Evolutionary conservation across 1,284 basidiomycete genomes (phyloP), one percentile per base, ranked within the genome.

Genomic region (Trametes versicolor): DNA sequence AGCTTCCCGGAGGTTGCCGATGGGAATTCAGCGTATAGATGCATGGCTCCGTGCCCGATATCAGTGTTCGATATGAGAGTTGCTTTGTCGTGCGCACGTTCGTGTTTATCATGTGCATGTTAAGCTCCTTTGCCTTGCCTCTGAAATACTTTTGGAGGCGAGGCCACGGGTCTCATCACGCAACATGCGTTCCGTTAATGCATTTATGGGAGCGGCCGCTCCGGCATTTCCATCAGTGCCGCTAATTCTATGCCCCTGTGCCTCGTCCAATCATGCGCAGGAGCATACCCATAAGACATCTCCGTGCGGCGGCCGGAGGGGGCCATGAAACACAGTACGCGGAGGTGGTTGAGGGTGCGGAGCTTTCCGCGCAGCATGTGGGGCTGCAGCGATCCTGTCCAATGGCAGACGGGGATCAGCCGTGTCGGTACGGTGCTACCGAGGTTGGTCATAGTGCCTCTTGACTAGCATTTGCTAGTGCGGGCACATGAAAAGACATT

Each of bases 391-490:
- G 29, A 19, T 15, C 21, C 48, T 34, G n/a, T 17, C 8, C 50
- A 51, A 34, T 34, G n/a, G 15, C 17, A 7, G 21, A 29, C 21
- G 53, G 25, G 39, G 15, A 9, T 25, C 25, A 29, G 3, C 25
- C 9, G 34, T 13, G 8, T 41, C 17, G 57, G 57, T 36, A 15
- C 57, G 9, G 2, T 49, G 23, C 36, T 58, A n/a, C 57, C 57
- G 39, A 50, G 50, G 47, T 25, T 49, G 47, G 57, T 25, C 23
- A 58, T 58, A 58, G 47, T 49, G 32, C 25, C 21, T 13, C 13
- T 47, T 9, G 43, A 45, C 55, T 23, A 36, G 43, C 29, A 25
- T 9, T 25, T 21, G 37, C 21, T 48, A 47, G 43, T 37, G 19
- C 55, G 32, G 5, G 25, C 17, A 29, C 13, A 4, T 27, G 23